Base-by-base conservation (phyloP, 2,329 filamentous ascomycete genomes). In the Ophiostoma ulmi region DNA sequence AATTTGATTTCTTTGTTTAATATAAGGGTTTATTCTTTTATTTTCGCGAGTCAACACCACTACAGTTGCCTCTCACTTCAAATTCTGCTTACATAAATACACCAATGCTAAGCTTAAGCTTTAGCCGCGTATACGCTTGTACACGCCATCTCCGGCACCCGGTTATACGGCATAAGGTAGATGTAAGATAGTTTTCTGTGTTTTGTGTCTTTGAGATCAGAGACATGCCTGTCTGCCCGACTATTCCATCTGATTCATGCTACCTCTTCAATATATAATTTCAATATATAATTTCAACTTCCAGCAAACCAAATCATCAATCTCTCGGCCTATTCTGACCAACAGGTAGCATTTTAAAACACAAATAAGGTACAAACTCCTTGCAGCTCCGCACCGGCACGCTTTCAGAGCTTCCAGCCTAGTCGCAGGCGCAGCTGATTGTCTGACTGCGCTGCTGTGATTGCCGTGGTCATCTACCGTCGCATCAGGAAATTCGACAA, bases 71-170 rank as follows among this genome's bases (percentile, higher is more conserved):
- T 31, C 31, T 31, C 31, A 31, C 31, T 31, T 31, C 31, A 31
- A 31, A 31, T 31, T 31, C 3, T 58, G n/a, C 52, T 58, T 22
- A 26, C 52, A 58, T 58, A 26, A 22, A 14, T 1, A 58, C 52
- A 3, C n/a, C 22, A 22, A 58, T 64, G 61, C 61, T n/a, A 39
- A 64, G 61, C 61, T 64, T n/a, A 64, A 39, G 35, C 61, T 64
- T 17, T 39, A 38, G 20, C 61, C 31, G 61, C 61, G 35, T 39
- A 38, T 63, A 63, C 58, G 22, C 58, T 63, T 63, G 22, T 36
- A 36, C 17, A 36, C 35, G 31, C 17, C 36, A 64, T 39, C 61
- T 38, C 61, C 61, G 31, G 31, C 61, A 31, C 55, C 55, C 61
- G 61, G 61, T 35, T 64, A 64, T 38, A n/a, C 61, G 61, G 61